phyloP scores from a whole-genome alignment of 1,284 basidiomycete genomes.

The Apiotrichum laibachii region DNA sequence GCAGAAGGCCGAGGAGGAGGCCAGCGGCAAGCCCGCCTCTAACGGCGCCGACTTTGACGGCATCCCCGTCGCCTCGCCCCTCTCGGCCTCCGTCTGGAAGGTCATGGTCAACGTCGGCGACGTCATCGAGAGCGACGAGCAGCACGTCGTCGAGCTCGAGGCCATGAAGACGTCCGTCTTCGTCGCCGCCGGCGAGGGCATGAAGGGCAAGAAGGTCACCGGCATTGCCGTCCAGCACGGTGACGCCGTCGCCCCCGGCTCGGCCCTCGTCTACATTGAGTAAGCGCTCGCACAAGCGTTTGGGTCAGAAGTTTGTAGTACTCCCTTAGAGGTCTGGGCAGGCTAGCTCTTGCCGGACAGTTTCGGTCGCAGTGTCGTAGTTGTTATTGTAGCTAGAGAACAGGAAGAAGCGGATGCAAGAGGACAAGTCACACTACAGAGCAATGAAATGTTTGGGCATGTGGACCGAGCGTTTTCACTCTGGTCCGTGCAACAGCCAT shows the following conservation, averaged over 20 bases:
- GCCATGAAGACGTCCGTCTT: slow-evolving; percentile 63
- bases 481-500: too few species aligned
- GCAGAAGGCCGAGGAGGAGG: slow-evolving; percentile 22
- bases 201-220: slow-evolving; percentile 33
- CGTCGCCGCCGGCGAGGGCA: slow-evolving; percentile 34
- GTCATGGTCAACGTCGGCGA: slow-evolving; percentile 56
- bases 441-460: too few species aligned
- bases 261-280: slow-evolving; percentile 14
- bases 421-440: too few species aligned
- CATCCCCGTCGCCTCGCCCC: slow-evolving; percentile 50
- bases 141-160: slow-evolving; percentile 60
- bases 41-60: slow-evolving; percentile 8
- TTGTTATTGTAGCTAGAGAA: too few species aligned
- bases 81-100: slow-evolving; percentile 63
- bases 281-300: not conserved
- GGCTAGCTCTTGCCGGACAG: too few species aligned
- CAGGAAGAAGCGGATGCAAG: too few species aligned
- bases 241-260: slow-evolving; percentile 18
- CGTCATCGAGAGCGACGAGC: slow-evolving; percentile 55
- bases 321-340: too few species aligned
- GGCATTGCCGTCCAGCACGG: slow-evolving; percentile 31
- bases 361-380: too few species aligned
- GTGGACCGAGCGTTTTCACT: too few species aligned
- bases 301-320: not conserved
- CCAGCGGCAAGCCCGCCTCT: slow-evolving; percentile 3